Evolutionary conservation across 2,329 filamentous ascomycete species (phyloP).

Genomic region (Achaetomium macrosporum): DNA sequence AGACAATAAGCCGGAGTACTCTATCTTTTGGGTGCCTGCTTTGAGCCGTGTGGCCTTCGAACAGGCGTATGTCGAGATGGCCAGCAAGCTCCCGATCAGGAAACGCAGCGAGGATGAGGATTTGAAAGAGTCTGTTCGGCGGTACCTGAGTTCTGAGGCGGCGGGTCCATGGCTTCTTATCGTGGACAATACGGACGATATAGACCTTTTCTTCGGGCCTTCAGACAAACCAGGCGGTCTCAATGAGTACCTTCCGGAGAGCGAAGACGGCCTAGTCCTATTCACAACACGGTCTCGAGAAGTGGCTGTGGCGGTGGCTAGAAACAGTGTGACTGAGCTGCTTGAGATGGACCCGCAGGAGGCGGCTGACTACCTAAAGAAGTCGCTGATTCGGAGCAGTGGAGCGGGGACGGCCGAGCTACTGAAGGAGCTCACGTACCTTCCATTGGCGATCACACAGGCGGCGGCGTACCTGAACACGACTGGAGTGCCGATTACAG

Average conservation of each 20-base stretch:
- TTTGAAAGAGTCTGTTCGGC: conserved; percentile 53
- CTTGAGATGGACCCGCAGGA: conserved; percentile 27
- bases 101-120: conserved; percentile 49
- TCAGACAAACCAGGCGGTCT: conserved; percentile 18
- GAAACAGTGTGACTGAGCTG: conserved; percentile 27
- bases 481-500: conserved; percentile 4
- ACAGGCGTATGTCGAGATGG: conserved; percentile 33
- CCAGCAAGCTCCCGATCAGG: conserved; percentile 28
- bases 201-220: conserved; percentile 23
- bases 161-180: conserved; percentile 36
- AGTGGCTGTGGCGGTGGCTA: conserved; percentile 26
- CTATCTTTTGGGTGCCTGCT: conserved; percentile 41
- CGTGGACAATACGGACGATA: conserved; percentile 39
- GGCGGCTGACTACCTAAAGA: conserved; percentile 27
- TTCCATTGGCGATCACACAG: conserved; percentile 35
- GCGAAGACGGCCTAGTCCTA: conserved; percentile 29
- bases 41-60: conserved; percentile 35
- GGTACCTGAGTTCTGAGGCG: conserved; percentile 25
- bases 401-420: conserved; percentile 19
- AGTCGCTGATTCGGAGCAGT: conserved; percentile 22
- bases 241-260: conserved; percentile 31
- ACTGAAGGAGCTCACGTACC: conserved; percentile 30
- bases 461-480: conserved; percentile 16
- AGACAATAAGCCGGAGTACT: conserved; percentile 31
- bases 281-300: conserved; percentile 35